Base-by-base conservation (phyloP, 179 eudicot species). In the Spinacia oleracea region DNA sequence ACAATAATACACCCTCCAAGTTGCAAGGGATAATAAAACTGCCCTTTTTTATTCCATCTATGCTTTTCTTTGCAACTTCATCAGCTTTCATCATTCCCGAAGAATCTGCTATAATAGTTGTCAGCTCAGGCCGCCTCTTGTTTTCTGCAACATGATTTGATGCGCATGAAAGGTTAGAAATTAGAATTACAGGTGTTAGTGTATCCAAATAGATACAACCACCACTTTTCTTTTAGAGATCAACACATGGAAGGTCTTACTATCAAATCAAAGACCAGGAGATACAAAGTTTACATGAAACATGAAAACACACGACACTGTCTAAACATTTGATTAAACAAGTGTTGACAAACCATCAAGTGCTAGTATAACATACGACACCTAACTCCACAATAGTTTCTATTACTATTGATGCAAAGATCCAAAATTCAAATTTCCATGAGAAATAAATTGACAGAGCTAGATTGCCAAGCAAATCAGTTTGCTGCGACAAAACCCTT, bases 61-160 rank as follows among this genome's bases (percentile, higher is more conserved):
- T 82, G 58, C 94, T 78, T 85, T 84, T 93, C 76, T 85, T 87
- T n/a, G 98, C 97, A 83, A 96, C 98, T 77, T 90, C 96, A 34
- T 89, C 92, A 7, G 98, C 88, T 87, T 89, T 91, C 99, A 93
- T 93, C 70, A 80, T 85, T 73, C 93, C 94, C 2, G 99, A 96
- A 38, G 98, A 89, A 74, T 83, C 88, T 43, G 98, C 90, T 80
- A 96, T 89, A 70, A 90, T 83, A 32, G 81, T 86, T 51, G 97
- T 93, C 35, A 96, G 87, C 77, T 86, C 88, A n/a, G 97, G 97
- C 35, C 84, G 85, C 78, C 65, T 83, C 81, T 90, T 90, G 89
- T 76, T 83, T 85, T 96, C 99, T 96, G 91, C 78, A 88, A 77
- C 45, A 76, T 32, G n/a, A 62, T 58, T 76, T 12, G 9, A 21